These are phyloP conservation scores for Yarrowia yakushimensis DNA, from an alignment of 805 yeast genomes.

Conservation along the genomic window DNA sequence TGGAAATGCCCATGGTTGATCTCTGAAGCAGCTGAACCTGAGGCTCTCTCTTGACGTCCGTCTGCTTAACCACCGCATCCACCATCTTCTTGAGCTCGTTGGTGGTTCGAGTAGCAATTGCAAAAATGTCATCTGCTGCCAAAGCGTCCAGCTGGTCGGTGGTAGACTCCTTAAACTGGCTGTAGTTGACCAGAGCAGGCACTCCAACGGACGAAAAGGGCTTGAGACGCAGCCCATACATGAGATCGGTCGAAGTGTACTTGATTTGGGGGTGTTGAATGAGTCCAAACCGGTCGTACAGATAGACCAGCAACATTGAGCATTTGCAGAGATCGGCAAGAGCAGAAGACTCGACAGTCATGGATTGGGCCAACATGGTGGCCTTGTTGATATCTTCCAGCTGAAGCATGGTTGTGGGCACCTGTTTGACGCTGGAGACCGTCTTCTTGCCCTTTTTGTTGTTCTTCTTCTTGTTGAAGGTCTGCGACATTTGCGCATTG, in stretches of 20 bases:
- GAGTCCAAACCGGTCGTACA: conserved; percentile 8
- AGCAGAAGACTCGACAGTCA: conserved; percentile 35
- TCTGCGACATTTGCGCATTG: conserved; percentile 4
- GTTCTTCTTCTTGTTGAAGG: background rate
- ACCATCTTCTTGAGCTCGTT: conserved; percentile 16
- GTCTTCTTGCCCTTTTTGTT: conserved; percentile 11
- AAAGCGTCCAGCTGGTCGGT: background rate
- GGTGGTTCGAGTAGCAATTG: conserved; percentile 16
- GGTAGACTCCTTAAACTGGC: conserved; percentile 11
- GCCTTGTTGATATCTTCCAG: conserved; percentile 28
- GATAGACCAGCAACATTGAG: conserved; percentile 7
- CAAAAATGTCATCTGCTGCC: background rate
- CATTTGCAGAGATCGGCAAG: conserved; percentile 35
- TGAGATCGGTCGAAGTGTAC: conserved; percentile 34
- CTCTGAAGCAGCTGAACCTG: conserved; percentile 20
- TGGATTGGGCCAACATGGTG: conserved; percentile 35
- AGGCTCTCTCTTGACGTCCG: conserved; percentile 17
- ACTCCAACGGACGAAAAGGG: conserved; percentile 76
- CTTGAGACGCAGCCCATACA: conserved; percentile 64
- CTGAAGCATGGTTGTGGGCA: conserved; percentile 27
- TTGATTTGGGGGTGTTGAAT: conserved; percentile 21
- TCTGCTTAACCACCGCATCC: conserved; percentile 19
- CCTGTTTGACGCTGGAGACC: conserved; percentile 16
- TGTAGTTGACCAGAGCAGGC: conserved; percentile 44
- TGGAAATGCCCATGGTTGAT: conserved; percentile 5